Evolutionary conservation across 345 rosid genomes (phyloP).

Genomic region (Garcia nutans): DNA sequence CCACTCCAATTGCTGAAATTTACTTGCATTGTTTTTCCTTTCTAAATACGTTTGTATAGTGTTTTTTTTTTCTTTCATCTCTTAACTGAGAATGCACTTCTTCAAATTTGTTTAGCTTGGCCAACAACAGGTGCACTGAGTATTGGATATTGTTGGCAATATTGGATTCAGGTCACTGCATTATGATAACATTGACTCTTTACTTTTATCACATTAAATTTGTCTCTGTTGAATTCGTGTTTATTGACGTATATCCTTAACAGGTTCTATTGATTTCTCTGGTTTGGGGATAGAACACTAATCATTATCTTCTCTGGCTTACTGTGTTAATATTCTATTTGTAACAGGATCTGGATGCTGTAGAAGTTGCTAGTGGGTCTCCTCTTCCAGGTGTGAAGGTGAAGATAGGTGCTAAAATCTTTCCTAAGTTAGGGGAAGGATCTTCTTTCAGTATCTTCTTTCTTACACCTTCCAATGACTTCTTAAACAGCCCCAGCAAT

Average conservation of each 20-base stretch:
- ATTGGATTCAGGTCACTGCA: neutral
- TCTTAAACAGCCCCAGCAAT: slow-evolving; percentile 60
- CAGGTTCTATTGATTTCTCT: neutral
- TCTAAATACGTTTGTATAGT: neutral
- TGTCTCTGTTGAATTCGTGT: neutral
- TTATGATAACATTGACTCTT: neutral
- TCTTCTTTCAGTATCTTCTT: slow-evolving; percentile 19
- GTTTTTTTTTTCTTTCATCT: neutral
- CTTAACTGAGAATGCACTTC: neutral
- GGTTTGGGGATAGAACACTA: neutral
- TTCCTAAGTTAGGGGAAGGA: slow-evolving; percentile 17
- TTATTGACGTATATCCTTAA: neutral
- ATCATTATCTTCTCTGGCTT: slow-evolving; percentile 11
- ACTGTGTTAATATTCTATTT: slow-evolving; percentile 25
- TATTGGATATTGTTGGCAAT: neutral
- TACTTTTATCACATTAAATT: neutral
- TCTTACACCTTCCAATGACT: slow-evolving; percentile 24
- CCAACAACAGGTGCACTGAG: neutral
- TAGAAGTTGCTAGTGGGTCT: slow-evolving; percentile 73
- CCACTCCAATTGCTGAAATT: neutral
- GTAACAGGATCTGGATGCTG: slow-evolving; percentile 56
- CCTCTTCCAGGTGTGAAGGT: slow-evolving; percentile 99
- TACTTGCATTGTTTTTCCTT: neutral
- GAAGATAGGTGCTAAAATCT: slow-evolving; percentile 28
- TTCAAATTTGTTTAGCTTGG: neutral